Percentiles rank a stretch among this genome's conserved stretches.
Evolutionary conservation across 495 filamentous ascomycete species (phyloP).

Genomic region (Hypomontagnella monticulosa): DNA sequence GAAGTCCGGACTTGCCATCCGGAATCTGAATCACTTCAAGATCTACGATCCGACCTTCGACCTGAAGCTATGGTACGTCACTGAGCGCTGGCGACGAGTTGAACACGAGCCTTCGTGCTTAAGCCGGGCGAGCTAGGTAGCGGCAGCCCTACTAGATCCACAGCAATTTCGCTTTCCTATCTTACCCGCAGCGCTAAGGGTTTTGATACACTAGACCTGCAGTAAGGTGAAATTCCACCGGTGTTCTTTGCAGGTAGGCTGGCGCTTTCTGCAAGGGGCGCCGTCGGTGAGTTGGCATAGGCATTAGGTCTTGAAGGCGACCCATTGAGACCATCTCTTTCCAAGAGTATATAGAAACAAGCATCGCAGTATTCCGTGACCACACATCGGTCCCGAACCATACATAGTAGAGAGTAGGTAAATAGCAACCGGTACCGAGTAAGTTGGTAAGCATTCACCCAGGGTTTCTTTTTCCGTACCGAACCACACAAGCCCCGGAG

Average conservation of each 20-base stretch:
- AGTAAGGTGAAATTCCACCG: constrained; percentile 12
- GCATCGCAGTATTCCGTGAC: too few species aligned
- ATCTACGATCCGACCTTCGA: constrained; percentile 15
- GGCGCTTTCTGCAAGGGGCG: too few species aligned
- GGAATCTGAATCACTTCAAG: constrained; percentile 3
- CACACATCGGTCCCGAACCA: too few species aligned
- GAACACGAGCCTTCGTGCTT: constrained; percentile 21
- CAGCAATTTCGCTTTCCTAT: constrained; percentile 32
- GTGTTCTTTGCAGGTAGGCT: background rate
- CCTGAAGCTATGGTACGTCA: constrained; percentile 10
- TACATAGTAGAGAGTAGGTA: too few species aligned
- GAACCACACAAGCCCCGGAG: constrained; percentile 14
- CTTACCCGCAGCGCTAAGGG: constrained; percentile 26
- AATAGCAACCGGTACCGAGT: too few species aligned
- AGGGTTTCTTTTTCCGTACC: background rate
- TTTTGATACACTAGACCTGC: constrained; percentile 8
- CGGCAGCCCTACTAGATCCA: constrained; percentile 28
- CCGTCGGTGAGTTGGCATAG: too few species aligned
- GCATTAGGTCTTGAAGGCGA: too few species aligned
- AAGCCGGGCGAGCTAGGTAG: constrained; percentile 14
- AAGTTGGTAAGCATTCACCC: background rate
- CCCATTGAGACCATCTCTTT: too few species aligned
- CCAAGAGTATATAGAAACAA: too few species aligned
- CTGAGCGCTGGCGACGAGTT: constrained; percentile 6
- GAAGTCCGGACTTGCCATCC: constrained; percentile 8